phyloP scores from a whole-genome alignment of 129 eudicot genomes.

The Escallonia herrerae region DNA sequence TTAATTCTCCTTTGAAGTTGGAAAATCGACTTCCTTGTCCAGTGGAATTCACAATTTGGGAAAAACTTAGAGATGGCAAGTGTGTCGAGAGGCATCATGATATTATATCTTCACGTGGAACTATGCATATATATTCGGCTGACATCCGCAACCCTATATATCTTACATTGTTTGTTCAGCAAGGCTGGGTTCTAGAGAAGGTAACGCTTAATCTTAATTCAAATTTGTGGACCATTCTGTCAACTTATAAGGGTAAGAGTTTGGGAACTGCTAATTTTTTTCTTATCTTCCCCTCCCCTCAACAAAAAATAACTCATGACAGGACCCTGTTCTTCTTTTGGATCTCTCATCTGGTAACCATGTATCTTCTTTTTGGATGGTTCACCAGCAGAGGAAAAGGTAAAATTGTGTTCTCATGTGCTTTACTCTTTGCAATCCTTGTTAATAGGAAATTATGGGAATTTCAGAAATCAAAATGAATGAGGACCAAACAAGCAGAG shows the following conservation, averaged over 20 bases:
- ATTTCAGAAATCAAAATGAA: no score
- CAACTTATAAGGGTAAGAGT: neutral
- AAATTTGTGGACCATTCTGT: neutral
- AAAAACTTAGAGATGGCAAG: slow-evolving; percentile 50
- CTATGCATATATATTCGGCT: slow-evolving; percentile 67
- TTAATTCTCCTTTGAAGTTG: slow-evolving; percentile 82
- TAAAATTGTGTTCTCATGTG: slow-evolving; percentile 4
- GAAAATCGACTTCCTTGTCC: slow-evolving; percentile 98
- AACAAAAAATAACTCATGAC: slow-evolving; percentile 8
- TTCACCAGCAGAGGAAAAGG: slow-evolving; percentile 73
- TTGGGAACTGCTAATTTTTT: neutral
- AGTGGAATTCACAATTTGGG: slow-evolving; percentile 74
- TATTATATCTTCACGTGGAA: slow-evolving; percentile 62
- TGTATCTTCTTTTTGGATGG: slow-evolving; percentile 90
- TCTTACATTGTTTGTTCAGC: slow-evolving; percentile 57
- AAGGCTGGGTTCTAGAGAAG: slow-evolving; percentile 93
- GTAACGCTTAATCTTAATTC: slow-evolving; percentile 18
- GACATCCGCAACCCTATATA: slow-evolving; percentile 73
- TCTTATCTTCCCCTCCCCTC: neutral
- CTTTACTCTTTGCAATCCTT: neutral
- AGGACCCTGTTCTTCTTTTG: slow-evolving; percentile 85
- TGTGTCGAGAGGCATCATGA: slow-evolving; percentile 70
- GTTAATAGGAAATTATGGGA: neutral
- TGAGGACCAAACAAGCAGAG: no score
- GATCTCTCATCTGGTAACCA: slow-evolving; percentile 64